Conservation (phyloP, 805 yeast genomes). For the Myxozyma mucilagina region DNA sequence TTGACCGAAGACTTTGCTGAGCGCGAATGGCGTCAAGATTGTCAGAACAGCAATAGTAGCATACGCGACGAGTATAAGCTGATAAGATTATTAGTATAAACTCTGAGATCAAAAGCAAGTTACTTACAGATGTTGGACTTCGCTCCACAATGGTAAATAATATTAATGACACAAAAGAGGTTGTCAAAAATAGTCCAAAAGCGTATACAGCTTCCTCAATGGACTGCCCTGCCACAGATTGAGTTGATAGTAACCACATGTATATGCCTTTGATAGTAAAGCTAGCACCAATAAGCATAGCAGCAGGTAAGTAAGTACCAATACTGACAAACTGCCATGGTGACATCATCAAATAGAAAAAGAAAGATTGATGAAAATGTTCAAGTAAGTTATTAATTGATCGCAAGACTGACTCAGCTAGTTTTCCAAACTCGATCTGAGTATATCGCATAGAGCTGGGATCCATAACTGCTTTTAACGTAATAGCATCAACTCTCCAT, state of each 20-base stretch:
- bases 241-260: conserved; percentile 19
- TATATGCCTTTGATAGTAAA: conserved; percentile 68
- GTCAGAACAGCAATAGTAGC: not conserved
- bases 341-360: conserved; percentile 80
- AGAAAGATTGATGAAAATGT: conserved; percentile 95
- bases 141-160: conserved; percentile 3
- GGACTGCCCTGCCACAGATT: conserved; percentile 25
- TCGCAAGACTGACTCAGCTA: conserved; percentile 82
- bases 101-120: not conserved
- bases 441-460: conserved; percentile 48
- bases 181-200: conserved; percentile 39
- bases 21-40: not conserved
- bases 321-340: conserved; percentile 85
- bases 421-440: conserved; percentile 87
- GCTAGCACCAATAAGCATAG: conserved; percentile 66
- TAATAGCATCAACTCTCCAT: conserved; percentile 91
- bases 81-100: not conserved
- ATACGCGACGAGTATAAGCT: not conserved
- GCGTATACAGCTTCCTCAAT: conserved; percentile 38
- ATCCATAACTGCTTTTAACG: conserved; percentile 61
- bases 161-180: conserved; percentile 30
- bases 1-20: not conserved
- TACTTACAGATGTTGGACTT: conserved; percentile 12
- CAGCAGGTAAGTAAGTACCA: conserved; percentile 89
- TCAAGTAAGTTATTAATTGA: conserved; percentile 89